A percentile compares a stretch with the other conserved stretches of the same genome.
phyloP scores from a whole-genome alignment of 257 asterid genomes.

The Fraxinus pennsylvanica region DNA sequence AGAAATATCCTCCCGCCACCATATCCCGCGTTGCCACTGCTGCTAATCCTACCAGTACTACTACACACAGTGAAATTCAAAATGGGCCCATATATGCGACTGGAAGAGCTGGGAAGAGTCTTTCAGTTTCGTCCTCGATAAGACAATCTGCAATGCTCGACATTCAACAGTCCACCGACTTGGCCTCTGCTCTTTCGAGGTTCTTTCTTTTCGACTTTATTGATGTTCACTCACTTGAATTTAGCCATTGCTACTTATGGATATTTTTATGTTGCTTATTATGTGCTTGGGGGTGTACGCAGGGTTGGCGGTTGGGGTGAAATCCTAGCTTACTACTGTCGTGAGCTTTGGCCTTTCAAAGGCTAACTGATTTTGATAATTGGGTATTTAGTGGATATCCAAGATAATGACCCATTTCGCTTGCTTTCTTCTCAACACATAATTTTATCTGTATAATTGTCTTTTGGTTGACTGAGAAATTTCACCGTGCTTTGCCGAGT shows the following conservation, averaged over 20 bases:
- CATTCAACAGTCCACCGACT: slow-evolving; percentile 61
- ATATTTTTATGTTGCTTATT: slow-evolving; percentile 1
- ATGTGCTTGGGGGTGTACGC: background rate
- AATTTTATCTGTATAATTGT: too few species aligned
- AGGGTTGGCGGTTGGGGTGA: background rate
- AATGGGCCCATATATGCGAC: slow-evolving; percentile 31
- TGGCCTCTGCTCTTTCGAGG: slow-evolving; percentile 82
- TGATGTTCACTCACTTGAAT: background rate
- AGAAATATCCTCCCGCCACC: slow-evolving; percentile 19
- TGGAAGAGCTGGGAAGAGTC: slow-evolving; percentile 26
- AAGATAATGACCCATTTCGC: background rate
- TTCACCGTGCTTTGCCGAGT: too few species aligned
- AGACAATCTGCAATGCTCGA: slow-evolving; percentile 67
- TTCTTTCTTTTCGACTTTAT: slow-evolving; percentile 13
- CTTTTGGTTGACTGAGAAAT: too few species aligned
- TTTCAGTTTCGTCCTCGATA: slow-evolving; percentile 26
- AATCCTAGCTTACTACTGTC: background rate
- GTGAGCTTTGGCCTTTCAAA: background rate
- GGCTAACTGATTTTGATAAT: background rate
- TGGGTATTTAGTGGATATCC: background rate
- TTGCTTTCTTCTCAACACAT: background rate
- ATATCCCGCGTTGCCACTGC: slow-evolving; percentile 24
- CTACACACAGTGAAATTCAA: slow-evolving; percentile 27
- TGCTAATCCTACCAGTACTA: slow-evolving; percentile 26
- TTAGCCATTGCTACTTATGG: background rate